Evolutionary conservation across 257 asterid species (phyloP).

Genomic region (Scutellaria minor): DNA sequence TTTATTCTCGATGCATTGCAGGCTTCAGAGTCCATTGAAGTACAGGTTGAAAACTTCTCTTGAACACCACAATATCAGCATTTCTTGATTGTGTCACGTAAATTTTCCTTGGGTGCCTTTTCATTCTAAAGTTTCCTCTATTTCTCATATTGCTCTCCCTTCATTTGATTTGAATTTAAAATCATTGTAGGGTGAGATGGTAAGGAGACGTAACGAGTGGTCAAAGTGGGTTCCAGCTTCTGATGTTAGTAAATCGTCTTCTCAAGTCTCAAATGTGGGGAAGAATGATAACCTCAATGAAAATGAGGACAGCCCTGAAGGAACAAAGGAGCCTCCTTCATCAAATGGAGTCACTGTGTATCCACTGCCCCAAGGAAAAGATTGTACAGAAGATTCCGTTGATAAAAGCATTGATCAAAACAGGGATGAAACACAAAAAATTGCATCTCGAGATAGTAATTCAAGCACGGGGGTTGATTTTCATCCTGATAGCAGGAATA

Average conservation of each 20-base stretch:
- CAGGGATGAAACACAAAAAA: conserved; percentile 32
- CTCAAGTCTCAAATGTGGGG: conserved; percentile 37
- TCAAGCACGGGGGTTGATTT: conserved; percentile 30
- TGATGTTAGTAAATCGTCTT: conserved; percentile 40
- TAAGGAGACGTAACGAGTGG: conserved; percentile 85
- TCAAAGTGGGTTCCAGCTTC: conserved; percentile 63
- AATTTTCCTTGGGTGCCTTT: conserved; percentile 4
- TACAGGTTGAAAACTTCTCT: conserved; percentile 53
- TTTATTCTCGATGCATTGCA: conserved; percentile 73
- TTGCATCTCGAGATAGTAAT: conserved; percentile 29
- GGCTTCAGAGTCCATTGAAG: conserved; percentile 73
- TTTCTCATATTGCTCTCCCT: conserved; percentile 24
- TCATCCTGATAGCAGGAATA: conserved; percentile 33
- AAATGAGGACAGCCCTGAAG: conserved; percentile 39
- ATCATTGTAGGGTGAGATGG: conserved; percentile 62
- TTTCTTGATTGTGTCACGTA: conserved; percentile 26
- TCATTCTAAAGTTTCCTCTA: neutral
- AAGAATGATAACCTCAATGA: conserved; percentile 42
- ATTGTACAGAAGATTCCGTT: conserved; percentile 30
- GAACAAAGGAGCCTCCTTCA: conserved; percentile 38
- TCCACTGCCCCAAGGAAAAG: conserved; percentile 34
- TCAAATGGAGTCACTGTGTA: conserved; percentile 40
- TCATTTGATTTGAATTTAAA: conserved; percentile 28
- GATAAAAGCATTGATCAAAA: conserved; percentile 38
- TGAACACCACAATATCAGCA: conserved; percentile 1